Conservation (phyloP, 129 eudicot genomes). For the Flaveria brownii region DNA sequence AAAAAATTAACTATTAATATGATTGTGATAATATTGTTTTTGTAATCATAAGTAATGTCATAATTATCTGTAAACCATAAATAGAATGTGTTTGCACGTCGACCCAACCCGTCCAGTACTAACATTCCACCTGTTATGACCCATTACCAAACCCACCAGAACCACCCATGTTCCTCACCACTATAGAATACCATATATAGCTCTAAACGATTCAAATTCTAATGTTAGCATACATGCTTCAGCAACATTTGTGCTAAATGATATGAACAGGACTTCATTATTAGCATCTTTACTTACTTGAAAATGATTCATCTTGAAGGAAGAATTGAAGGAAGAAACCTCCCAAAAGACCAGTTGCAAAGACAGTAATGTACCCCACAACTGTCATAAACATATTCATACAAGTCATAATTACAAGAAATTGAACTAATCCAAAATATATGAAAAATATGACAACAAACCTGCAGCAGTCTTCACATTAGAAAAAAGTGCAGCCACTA, state of each 20-base stretch:
- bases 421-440: background rate
- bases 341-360: conserved; percentile 84
- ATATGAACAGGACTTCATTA: conserved; percentile 18
- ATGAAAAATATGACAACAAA: conserved; percentile 30
- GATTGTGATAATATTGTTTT: background rate
- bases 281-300: conserved; percentile 58
- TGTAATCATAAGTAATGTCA: background rate
- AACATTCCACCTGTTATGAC: background rate
- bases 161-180: background rate
- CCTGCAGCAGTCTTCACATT: conserved; percentile 88
- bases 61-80: background rate
- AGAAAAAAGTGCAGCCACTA: conserved; percentile 70
- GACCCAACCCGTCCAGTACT: background rate
- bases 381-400: conserved; percentile 50
- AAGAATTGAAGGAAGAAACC: conserved; percentile 73
- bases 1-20: background rate
- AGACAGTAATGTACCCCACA: conserved; percentile 78
- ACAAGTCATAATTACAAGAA: conserved; percentile 20
- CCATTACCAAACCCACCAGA: background rate
- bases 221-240: background rate
- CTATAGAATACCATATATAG: background rate
- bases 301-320: conserved; percentile 75
- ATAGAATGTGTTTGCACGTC: background rate
- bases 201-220: background rate
- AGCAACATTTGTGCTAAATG: background rate